These are phyloP conservation scores for Hypoxylon fuscum DNA, from an alignment of 495 filamentous ascomycete species.

Conservation along the genomic window DNA sequence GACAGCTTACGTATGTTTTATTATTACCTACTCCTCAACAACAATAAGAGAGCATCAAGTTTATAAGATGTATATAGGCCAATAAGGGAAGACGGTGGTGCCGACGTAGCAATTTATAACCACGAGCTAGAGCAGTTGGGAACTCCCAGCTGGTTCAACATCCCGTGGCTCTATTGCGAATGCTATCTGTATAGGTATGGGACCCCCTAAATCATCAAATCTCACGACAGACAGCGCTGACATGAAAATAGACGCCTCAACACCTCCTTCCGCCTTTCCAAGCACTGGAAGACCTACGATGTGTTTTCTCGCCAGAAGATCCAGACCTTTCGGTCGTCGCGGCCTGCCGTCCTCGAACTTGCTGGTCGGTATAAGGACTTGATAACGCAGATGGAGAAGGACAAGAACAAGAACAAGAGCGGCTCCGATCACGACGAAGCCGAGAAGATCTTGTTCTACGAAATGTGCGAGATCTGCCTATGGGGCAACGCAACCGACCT, in stretches of 20 bases:
- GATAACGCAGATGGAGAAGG: conserved; percentile 61
- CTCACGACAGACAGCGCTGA: neutral
- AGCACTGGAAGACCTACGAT: conserved; percentile 91
- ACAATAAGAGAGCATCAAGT: no score
- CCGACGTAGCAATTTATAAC: conserved; percentile 87
- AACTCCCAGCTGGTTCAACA: conserved; percentile 79
- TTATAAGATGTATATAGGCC: conserved; percentile 67
- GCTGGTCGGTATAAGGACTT: conserved; percentile 75
- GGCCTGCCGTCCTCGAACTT: conserved; percentile 89
- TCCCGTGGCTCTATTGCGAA: conserved; percentile 88
- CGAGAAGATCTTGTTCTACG: conserved; percentile 80
- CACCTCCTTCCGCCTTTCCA: conserved; percentile 77
- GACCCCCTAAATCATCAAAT: conserved; percentile 4
- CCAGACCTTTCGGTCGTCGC: conserved; percentile 90
- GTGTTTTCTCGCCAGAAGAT: conserved; percentile 92
- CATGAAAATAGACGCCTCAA: conserved; percentile 70
- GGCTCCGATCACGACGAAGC: conserved; percentile 70
- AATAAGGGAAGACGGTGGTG: conserved; percentile 79
- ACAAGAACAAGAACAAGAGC: conserved; percentile 44
- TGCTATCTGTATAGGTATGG: conserved; percentile 89
- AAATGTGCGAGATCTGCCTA: conserved; percentile 96
- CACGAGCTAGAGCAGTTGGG: conserved; percentile 80
- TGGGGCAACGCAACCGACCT: conserved; percentile 99
- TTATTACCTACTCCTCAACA: neutral
- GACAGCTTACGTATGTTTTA: conserved; percentile 74